Evolutionary conservation across 2,329 filamentous ascomycete species (phyloP), one percentile per base, ranked within the genome.

Genomic region (Zalaria sp.): DNA sequence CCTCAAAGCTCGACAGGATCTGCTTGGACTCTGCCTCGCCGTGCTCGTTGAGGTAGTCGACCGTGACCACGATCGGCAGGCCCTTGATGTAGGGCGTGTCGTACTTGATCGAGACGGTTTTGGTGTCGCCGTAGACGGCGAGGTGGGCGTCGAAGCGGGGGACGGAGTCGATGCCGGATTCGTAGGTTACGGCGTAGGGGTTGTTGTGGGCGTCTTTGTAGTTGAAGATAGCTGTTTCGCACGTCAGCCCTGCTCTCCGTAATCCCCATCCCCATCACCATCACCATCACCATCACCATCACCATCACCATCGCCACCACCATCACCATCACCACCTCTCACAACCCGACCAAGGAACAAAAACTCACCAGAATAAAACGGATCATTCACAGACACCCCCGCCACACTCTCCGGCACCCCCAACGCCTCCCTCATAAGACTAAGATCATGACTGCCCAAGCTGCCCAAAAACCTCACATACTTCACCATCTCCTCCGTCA

Each of bases 31-130:
- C 40, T 5, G 49, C 48, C 25, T 55, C 58, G 0, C 57, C 63
- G 7, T 62, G 39, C 6, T 51, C 56, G 4, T 60, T 58, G 35
- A 59, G 54, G 47, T 76, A 71, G 4, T 61, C 51, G 5, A 75
- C 56, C 0, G 54, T 57, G 41, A 76, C 64, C 4, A 60, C 67
- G 25, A 73, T 68, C 0, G 69, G 68, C 1, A 75, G 54, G 0
- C 67, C 72, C 47, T 73, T 74, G n/a, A 76, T 61, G 43, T 70
- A 76, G 0, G 75, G 75, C 0, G 72, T 70, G 43, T 79, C 72
- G 47, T 71, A 76, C 31, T 69, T 52, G 7, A 79, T 61, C 1
- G 59, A 63, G 0, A 79, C 68, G 0, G 66, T 68, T 57, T 79
- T 79, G 18, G n/a, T n/a, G 5, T 61, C 53, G 0, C 67, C 67